Base-by-base conservation (phyloP, 176 grass and related monocot species). In the Canna indica region DNA sequence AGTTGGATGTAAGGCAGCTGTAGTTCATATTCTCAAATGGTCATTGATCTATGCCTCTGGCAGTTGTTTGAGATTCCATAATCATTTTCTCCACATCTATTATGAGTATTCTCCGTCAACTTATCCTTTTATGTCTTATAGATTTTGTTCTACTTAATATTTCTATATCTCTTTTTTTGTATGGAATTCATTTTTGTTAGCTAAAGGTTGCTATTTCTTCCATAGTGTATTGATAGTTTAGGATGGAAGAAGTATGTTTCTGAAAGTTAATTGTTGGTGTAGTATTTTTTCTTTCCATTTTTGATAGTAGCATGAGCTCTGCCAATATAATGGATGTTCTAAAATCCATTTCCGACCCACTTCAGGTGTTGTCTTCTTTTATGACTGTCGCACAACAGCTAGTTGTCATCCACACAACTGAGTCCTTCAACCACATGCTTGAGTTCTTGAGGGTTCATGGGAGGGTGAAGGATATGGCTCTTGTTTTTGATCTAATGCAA, bases 401-500 rank as follows among this genome's bases (percentile, higher is more conserved):
- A 26, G 80, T 30, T 47, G 65, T 71, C 24, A 77, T 78, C 36
- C 88, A 90, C 76, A 92, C 88, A 12, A 97, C 93, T 14, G 88
- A 83, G 65, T 97, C 93, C 15, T 92, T 78, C 77, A 86, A 97
- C 85, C 87, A 90, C 81, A 92, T 97, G 88, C 93, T 97, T 28
- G 93, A 97, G 47, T 76, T 87, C 14, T 83, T 97, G 88, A 76
- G 80, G 35, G 70, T 57, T 28, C 81, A 81, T 36, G 93, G 81
- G 41, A 83, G 75, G 46, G 72, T 90, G 35, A 74, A 48, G 60
- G 93, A 97, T 59, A 85, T 97, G 86, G 81, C 83, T 34, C 53
- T 73, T 75, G 93, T 97, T 81, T 97, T 97, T 72, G 86, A 97
- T 77, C 38, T 91, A 77, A 97, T 97, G 93, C 93, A 97, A 79